Conservation (phyloP, 73 alveolate genomes). For the Tetrahymena malaccensis region DNA sequence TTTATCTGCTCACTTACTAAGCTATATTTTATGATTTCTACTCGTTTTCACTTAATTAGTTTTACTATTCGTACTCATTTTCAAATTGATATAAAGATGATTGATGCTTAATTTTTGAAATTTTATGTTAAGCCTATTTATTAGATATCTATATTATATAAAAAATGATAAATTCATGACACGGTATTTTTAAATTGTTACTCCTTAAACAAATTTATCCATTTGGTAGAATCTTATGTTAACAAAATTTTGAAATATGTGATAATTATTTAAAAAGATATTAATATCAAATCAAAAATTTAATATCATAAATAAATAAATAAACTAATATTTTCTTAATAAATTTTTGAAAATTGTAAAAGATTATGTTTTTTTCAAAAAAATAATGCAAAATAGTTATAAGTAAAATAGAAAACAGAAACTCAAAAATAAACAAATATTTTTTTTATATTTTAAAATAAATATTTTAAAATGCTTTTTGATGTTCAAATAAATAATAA, state of each 20-base stretch:
- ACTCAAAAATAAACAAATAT: too few relatives aligned
- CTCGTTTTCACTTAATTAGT: background rate
- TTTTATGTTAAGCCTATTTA: background rate
- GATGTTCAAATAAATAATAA: too few relatives aligned
- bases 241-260: background rate
- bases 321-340: too few relatives aligned
- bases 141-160: background rate
- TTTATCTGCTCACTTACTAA: background rate
- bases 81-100: background rate
- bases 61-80: background rate
- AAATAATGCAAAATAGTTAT: too few relatives aligned
- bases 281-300: too few relatives aligned
- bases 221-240: background rate
- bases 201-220: background rate
- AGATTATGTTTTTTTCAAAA: too few relatives aligned
- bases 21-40: background rate
- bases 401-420: too few relatives aligned
- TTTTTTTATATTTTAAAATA: too few relatives aligned
- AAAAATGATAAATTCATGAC: background rate
- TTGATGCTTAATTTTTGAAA: background rate
- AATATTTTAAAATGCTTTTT: too few relatives aligned
- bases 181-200: background rate
- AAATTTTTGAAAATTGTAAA: too few relatives aligned
- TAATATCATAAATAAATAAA: too few relatives aligned
- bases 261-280: background rate